Base-by-base conservation (phyloP, 106 monocot genomes). In the Acorus gramineus region DNA sequence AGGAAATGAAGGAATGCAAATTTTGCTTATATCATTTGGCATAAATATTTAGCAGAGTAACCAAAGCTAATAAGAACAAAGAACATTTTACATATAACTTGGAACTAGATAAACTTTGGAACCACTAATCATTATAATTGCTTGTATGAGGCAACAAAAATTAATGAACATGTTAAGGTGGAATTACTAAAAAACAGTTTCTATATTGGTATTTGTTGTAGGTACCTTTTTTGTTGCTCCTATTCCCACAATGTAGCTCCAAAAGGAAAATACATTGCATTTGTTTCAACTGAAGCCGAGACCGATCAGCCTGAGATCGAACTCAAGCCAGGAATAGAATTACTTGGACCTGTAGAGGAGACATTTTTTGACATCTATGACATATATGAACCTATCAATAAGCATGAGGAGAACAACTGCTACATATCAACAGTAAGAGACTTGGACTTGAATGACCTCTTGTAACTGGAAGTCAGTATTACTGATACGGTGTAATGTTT, bases 201-300 rank as follows among this genome's bases (percentile, higher is more conserved):
- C 7, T 42, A 10, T 4, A 61, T 8, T 7, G 7, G 8, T 6
- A 47, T 9, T 46, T 4, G 47, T 69, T 71, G 7, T 56, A 92
- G 84, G 92, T 92, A 92, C 58, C 80, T 92, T 8, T 92, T 87
- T 62, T 92, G 87, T 47, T 86, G 81, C 65, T 28, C 28, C 28
- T 28, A 28, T 28, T 28, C 28, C 28, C 28, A 28, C 28, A 28
- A 28, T 28, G 28, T 28, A 28, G 28, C 28, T 28, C 28, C 28
- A 28, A 28, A 28, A 28, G 28, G 1, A 28, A 28, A 28, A 28
- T 28, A 28, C 28, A 28, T 28, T 28, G 28, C 28, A 28, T 28
- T 28, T 28, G 28, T 28, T 28, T 28, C 28, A 28, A 28, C 28
- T 28, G 28, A 28, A 28, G 28, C 28, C 28, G 28, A 28, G 28